These are phyloP conservation scores for Starmerella gropengiesseri DNA, from an alignment of 805 yeast genomes.

Conservation along the genomic window DNA sequence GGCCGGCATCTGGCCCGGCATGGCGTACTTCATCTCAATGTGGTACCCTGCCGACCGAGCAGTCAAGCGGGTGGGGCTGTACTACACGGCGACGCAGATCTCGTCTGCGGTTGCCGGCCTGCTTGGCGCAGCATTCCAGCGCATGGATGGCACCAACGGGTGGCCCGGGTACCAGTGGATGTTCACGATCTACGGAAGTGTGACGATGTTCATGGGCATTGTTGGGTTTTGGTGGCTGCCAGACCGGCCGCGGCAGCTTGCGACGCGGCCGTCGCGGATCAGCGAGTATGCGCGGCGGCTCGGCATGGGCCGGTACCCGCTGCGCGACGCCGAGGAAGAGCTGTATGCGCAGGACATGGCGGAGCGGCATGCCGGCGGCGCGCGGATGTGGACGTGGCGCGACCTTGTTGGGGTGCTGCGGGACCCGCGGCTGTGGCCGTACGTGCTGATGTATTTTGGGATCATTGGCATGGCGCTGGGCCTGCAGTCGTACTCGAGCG, in stretches of 20 bases:
- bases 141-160: slow-evolving; percentile 61
- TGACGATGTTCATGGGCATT: slow-evolving; percentile 58
- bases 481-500: slow-evolving; percentile 71
- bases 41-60: slow-evolving; percentile 77
- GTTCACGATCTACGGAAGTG: slow-evolving; percentile 62
- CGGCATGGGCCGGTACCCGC: slow-evolving; percentile 21
- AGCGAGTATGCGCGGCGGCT: neutral
- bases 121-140: slow-evolving; percentile 79
- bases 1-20: slow-evolving; percentile 87
- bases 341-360: slow-evolving; percentile 36
- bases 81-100: slow-evolving; percentile 85
- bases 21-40: slow-evolving; percentile 69
- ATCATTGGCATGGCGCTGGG: slow-evolving; percentile 86
- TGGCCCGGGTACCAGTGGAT: slow-evolving; percentile 80
- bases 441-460: slow-evolving; percentile 80
- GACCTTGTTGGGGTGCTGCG: slow-evolving; percentile 46
- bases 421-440: slow-evolving; percentile 68
- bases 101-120: slow-evolving; percentile 80
- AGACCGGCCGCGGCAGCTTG: slow-evolving; percentile 46
- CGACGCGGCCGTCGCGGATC: slow-evolving; percentile 1
- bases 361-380: slow-evolving; percentile 23
- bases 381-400: slow-evolving; percentile 42
- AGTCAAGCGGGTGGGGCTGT: slow-evolving; percentile 73
- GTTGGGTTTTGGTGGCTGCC: slow-evolving; percentile 75
- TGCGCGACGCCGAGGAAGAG: slow-evolving; percentile 41